Percentiles rank a stretch among this genome's conserved stretches.
These are phyloP conservation scores for Pirum gemmata DNA, from an alignment of 78 protist species.

Conservation along the genomic window DNA sequence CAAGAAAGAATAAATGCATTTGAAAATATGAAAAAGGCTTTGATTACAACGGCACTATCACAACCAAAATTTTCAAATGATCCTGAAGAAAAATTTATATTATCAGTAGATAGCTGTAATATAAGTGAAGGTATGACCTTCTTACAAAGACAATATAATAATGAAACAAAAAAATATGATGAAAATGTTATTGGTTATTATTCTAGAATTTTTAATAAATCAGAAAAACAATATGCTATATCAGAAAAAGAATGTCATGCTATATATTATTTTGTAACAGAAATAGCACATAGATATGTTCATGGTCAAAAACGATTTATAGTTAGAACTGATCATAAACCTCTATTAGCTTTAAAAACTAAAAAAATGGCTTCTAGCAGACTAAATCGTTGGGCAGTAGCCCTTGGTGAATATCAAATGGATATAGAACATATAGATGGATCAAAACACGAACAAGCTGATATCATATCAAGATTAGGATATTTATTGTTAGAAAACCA, in stretches of 20 bases:
- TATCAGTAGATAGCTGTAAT: background rate
- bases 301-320: too few species aligned
- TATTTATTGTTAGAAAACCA: too few species aligned
- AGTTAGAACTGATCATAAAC: too few species aligned
- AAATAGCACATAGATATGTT: background rate
- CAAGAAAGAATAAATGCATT: background rate
- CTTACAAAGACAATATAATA: background rate
- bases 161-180: background rate
- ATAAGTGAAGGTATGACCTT: background rate
- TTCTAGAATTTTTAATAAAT: background rate
- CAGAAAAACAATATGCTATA: background rate
- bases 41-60: background rate
- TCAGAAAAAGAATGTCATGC: background rate
- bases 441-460: too few species aligned
- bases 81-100: too few species aligned
- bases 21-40: background rate
- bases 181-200: background rate
- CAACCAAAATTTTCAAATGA: background rate
- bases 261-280: background rate
- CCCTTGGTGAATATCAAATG: too few species aligned
- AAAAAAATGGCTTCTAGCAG: too few species aligned
- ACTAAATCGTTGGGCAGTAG: too few species aligned
- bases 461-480: too few species aligned
- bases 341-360: too few species aligned
- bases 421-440: too few species aligned